These are phyloP conservation scores for Carex pumila DNA, from an alignment of 176 grass and related monocot genomes.

Conservation along the genomic window DNA sequence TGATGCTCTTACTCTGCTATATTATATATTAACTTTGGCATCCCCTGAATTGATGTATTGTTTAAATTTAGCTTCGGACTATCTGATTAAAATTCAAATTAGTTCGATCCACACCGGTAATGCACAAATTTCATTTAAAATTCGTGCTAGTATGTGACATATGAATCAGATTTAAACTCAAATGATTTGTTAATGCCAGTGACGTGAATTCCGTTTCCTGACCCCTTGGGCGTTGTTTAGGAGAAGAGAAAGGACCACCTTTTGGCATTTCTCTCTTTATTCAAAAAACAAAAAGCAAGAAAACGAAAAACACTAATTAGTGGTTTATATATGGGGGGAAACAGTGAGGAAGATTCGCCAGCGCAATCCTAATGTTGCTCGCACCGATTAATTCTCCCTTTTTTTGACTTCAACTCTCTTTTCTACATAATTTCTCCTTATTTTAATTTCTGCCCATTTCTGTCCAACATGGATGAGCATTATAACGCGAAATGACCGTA, in stretches of 20 bases:
- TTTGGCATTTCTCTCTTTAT: background rate
- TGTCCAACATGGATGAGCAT: background rate
- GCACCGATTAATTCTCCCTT: background rate
- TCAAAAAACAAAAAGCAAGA: background rate
- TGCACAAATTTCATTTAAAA: too few relatives aligned
- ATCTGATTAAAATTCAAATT: too few relatives aligned
- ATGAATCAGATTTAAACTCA: too few relatives aligned
- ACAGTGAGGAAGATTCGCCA: conserved; percentile 5
- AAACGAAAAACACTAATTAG: background rate
- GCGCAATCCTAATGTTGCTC: background rate
- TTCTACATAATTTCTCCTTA: background rate
- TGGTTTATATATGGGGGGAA: background rate
- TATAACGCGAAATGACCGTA: background rate
- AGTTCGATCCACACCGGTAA: too few relatives aligned
- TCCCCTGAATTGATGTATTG: too few relatives aligned
- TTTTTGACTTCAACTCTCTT: background rate
- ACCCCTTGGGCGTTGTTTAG: background rate
- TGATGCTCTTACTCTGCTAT: too few relatives aligned
- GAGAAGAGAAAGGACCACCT: background rate
- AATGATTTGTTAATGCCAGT: too few relatives aligned
- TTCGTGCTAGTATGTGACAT: too few relatives aligned
- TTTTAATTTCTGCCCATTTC: background rate
- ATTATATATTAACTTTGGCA: too few relatives aligned
- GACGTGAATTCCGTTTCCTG: background rate
- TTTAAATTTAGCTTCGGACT: too few relatives aligned